phyloP scores from a whole-genome alignment of 164 flowering plant genomes.

The Annona cherimola region DNA sequence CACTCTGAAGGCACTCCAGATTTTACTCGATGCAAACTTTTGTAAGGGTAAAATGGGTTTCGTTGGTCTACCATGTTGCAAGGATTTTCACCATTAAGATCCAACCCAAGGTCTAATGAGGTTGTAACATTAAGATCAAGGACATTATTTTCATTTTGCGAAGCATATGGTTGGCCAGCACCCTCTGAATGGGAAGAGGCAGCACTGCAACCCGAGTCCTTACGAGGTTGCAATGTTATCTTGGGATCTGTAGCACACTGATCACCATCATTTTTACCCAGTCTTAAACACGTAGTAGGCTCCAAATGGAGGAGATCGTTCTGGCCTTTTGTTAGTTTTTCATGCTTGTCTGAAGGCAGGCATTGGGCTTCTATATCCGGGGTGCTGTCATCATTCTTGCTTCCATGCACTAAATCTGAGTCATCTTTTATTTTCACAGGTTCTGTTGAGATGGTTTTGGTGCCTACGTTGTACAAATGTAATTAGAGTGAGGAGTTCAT shows the following conservation, averaged over 20 bases:
- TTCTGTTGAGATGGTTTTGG: constrained; percentile 1
- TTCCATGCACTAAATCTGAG: constrained; percentile 3
- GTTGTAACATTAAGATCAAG: constrained; percentile 9
- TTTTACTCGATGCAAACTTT: constrained; percentile 26
- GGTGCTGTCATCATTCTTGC: constrained; percentile 25
- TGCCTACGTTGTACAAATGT: constrained; percentile 8
- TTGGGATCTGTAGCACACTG: constrained; percentile 29
- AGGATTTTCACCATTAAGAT: constrained; percentile 47
- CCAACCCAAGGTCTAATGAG: constrained; percentile 34
- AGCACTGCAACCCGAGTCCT: constrained; percentile 6
- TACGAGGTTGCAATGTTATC: constrained; percentile 16
- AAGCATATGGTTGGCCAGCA: constrained; percentile 9
- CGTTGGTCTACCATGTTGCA: constrained; percentile 37
- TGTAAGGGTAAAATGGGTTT: constrained; percentile 30
- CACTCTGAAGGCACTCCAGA: constrained; percentile 52
- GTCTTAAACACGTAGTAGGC: constrained; percentile 11
- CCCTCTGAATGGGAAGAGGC: constrained; percentile 5
- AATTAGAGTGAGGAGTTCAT: background rate
- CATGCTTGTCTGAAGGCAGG: constrained; percentile 14
- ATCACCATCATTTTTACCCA: constrained; percentile 6
- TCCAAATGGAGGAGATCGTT: constrained; percentile 10
- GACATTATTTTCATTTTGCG: constrained; percentile 14
- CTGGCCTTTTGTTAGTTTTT: constrained; percentile 14
- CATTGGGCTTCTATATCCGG: constrained; percentile 19
- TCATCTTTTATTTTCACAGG: constrained; percentile 7